Percentiles rank a stretch among this genome's conserved stretches.
Evolutionary conservation across 2,329 filamentous ascomycete genomes (phyloP).

Genomic region (Colletotrichum spaethianum): DNA sequence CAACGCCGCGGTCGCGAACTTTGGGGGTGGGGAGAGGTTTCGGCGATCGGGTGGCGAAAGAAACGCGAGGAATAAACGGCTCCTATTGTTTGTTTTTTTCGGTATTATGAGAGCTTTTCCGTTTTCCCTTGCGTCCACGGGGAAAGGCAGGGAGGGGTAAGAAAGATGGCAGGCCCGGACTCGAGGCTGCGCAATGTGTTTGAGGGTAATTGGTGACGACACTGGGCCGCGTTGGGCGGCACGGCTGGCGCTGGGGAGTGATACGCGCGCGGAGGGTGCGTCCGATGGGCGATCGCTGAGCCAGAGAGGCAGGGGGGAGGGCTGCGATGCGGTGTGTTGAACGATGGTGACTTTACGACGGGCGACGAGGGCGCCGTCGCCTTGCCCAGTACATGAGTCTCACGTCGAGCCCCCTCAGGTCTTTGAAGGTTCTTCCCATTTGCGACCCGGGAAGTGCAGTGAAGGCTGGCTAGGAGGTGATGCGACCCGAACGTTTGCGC

Average conservation of each 20-base stretch:
- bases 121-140: not conserved
- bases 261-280: not conserved
- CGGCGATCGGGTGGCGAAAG: not conserved
- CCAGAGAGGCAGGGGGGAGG: not conserved
- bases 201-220: constrained; percentile 4
- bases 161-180: not conserved
- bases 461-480: not conserved
- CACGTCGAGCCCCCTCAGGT: not conserved
- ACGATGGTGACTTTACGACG: not conserved
- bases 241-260: not conserved
- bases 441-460: not conserved
- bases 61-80: not conserved
- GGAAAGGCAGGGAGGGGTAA: not conserved
- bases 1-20: constrained; percentile 12
- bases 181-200: not conserved
- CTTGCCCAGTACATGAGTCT: not conserved
- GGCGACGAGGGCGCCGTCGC: not conserved
- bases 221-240: not conserved
- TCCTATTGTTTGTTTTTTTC: not conserved
- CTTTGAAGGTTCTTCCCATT: no score
- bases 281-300: not conserved
- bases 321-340: not conserved
- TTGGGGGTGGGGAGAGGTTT: not conserved
- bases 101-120: not conserved
- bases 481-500: constrained; percentile 7